A percentile compares a stretch with the other conserved stretches of the same genome.
These are phyloP conservation scores for Debaryomycetaceae sp. DNA, from an alignment of 1,139 yeast genomes.

Conservation along the genomic window DNA sequence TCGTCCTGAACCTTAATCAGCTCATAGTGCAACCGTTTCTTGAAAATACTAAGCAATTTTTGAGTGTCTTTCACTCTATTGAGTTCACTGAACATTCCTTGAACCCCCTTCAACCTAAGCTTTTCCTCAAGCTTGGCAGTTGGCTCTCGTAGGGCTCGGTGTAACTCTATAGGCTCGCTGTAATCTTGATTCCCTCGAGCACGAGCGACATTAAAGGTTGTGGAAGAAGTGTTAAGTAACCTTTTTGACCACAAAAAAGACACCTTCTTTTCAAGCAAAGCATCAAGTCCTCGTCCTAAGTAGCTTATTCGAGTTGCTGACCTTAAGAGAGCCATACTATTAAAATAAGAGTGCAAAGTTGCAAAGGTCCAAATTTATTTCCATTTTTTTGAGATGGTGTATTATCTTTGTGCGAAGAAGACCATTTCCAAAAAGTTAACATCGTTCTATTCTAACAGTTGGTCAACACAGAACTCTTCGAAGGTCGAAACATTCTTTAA, in stretches of 20 bases:
- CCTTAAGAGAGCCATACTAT: no score
- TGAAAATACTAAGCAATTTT: constrained; percentile 1
- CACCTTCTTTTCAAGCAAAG: no score
- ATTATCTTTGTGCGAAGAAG: no score
- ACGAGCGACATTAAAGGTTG: background rate
- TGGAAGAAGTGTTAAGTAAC: background rate
- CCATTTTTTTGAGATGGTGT: no score
- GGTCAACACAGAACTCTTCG: no score
- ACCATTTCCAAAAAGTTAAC: no score
- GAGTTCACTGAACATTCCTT: constrained; percentile 6
- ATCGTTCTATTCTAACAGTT: no score
- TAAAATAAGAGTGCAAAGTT: no score
- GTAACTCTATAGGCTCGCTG: background rate
- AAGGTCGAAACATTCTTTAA: no score
- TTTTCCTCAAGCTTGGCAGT: background rate
- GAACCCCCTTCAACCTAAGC: background rate
- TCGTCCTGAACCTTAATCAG: constrained; percentile 2
- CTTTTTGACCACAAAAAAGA: background rate
- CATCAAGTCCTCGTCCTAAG: no score
- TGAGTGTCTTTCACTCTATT: constrained; percentile 4
- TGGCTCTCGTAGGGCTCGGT: background rate
- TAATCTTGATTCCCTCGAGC: background rate
- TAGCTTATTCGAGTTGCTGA: no score
- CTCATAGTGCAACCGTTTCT: background rate
- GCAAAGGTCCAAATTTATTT: no score